Conservation (phyloP, 305 asterid genomes). For the Andrographis paniculata region DNA sequence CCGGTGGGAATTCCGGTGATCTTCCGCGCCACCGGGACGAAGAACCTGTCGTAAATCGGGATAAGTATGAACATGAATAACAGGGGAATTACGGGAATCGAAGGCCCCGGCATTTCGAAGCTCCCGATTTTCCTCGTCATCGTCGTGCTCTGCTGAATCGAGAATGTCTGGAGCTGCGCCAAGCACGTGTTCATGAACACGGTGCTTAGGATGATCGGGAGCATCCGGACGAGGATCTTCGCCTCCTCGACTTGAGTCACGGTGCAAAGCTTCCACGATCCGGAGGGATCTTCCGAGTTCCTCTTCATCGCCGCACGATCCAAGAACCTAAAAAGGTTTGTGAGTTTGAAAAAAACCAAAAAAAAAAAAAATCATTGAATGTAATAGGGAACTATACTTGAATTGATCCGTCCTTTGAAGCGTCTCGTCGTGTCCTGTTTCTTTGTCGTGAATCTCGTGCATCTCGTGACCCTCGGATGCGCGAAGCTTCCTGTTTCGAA, state of each 20-base stretch:
- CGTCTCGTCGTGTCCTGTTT: conserved; percentile 31
- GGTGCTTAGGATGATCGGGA: conserved; percentile 52
- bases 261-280: conserved; percentile 45
- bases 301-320: conserved; percentile 44
- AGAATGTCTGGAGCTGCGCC: conserved; percentile 64
- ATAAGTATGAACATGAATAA: conserved; percentile 36
- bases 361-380: no score
- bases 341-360: no score
- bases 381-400: no score
- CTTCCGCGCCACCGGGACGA: conserved; percentile 43
- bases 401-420: conserved; percentile 49
- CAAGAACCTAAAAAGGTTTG: conserved; percentile 32
- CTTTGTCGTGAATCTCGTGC: conserved; percentile 39
- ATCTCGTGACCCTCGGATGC: conserved; percentile 29
- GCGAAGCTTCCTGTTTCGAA: conserved; percentile 35
- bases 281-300: conserved; percentile 17
- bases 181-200: conserved; percentile 68
- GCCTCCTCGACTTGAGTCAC: conserved; percentile 63
- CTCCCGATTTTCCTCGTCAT: conserved; percentile 41
- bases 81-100: conserved; percentile 55
- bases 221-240: conserved; percentile 47
- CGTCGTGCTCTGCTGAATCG: conserved; percentile 54
- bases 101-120: conserved; percentile 52
- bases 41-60: conserved; percentile 44
- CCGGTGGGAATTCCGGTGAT: conserved; percentile 60